A percentile compares a stretch with the other conserved stretches of the same genome.
phyloP scores from a whole-genome alignment of 2,329 filamentous ascomycete species.

The Xylaria sp. region DNA sequence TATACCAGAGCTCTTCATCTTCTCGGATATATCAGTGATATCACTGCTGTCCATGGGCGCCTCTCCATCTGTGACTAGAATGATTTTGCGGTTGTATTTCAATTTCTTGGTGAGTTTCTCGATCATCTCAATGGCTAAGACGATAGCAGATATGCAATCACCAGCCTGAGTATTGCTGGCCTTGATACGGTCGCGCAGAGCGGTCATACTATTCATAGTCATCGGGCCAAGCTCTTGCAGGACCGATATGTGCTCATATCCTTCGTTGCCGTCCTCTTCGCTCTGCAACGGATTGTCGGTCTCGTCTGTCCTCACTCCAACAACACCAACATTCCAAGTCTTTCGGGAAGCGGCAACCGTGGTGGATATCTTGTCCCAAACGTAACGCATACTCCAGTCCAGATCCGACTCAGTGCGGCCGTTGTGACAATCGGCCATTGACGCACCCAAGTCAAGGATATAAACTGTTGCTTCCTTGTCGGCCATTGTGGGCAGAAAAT shows the following conservation, averaged over 20 bases:
- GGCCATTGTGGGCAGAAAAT: conserved; percentile 71
- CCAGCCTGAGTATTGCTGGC: conserved; percentile 76
- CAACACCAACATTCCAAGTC: conserved; percentile 78
- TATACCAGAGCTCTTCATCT: conserved; percentile 80
- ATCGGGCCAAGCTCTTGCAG: conserved; percentile 73
- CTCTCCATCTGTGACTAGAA: conserved; percentile 85
- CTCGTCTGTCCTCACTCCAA: conserved; percentile 84
- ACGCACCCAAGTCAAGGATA: conserved; percentile 85
- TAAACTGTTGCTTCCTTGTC: conserved; percentile 94
- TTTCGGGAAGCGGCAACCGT: conserved; percentile 77
- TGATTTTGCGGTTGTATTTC: conserved; percentile 83
- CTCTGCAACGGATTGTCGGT: conserved; percentile 73
- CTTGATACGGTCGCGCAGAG: conserved; percentile 71
- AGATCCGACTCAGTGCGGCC: conserved; percentile 83
- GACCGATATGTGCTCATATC: conserved; percentile 84
- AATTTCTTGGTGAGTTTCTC: conserved; percentile 80
- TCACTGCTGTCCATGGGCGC: conserved; percentile 78
- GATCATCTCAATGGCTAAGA: conserved; percentile 90
- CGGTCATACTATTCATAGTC: conserved; percentile 74
- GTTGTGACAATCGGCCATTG: conserved; percentile 80
- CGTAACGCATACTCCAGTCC: conserved; percentile 88
- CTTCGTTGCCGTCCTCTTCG: conserved; percentile 71
- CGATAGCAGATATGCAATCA: conserved; percentile 88
- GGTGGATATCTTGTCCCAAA: conserved; percentile 91
- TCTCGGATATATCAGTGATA: conserved; percentile 74